phyloP scores from a whole-genome alignment of 2,329 filamentous ascomycete species.

The Aspergillus ochraceus region DNA sequence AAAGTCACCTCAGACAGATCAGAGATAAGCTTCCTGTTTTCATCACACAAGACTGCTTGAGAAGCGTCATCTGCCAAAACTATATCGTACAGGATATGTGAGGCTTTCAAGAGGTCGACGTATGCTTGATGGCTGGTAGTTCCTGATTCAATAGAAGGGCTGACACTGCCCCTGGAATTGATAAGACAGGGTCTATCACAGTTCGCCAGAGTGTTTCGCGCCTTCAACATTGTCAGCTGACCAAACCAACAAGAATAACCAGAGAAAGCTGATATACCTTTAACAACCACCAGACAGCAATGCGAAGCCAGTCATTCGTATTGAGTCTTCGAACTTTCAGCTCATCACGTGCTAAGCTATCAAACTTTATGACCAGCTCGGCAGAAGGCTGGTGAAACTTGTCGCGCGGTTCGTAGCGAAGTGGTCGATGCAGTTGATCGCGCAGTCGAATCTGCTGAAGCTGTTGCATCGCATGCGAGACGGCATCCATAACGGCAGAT shows the following conservation, averaged over 20 bases:
- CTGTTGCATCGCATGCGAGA: conserved; percentile 26
- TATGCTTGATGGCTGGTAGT: conserved; percentile 29
- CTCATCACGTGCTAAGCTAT: conserved; percentile 20
- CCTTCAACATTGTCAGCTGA: conserved; percentile 13
- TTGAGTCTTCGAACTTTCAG: conserved; percentile 23
- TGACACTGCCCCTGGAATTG: conserved; percentile 24
- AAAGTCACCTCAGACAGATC: conserved; percentile 30
- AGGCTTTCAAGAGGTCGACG: conserved; percentile 32
- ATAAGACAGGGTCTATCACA: conserved; percentile 20
- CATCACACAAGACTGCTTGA: conserved; percentile 23
- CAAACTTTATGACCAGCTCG: conserved; percentile 20
- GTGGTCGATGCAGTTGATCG: conserved; percentile 26
- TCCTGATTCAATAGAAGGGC: conserved; percentile 22
- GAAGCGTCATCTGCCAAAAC: conserved; percentile 25
- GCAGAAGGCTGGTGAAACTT: conserved; percentile 24
- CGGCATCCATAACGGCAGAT: conserved; percentile 17
- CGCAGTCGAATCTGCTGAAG: conserved; percentile 23
- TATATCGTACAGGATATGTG: conserved; percentile 34
- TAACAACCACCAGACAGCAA: conserved; percentile 35
- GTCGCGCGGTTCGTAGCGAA: conserved; percentile 29
- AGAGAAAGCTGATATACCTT: conserved; percentile 20
- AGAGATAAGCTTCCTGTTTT: conserved; percentile 32
- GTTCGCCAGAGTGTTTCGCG: conserved; percentile 23
- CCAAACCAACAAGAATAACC: neutral
- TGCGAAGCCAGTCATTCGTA: conserved; percentile 30